Conservation (phyloP, 768 basidiomycete genomes). For the Tubosaeta sp. region DNA sequence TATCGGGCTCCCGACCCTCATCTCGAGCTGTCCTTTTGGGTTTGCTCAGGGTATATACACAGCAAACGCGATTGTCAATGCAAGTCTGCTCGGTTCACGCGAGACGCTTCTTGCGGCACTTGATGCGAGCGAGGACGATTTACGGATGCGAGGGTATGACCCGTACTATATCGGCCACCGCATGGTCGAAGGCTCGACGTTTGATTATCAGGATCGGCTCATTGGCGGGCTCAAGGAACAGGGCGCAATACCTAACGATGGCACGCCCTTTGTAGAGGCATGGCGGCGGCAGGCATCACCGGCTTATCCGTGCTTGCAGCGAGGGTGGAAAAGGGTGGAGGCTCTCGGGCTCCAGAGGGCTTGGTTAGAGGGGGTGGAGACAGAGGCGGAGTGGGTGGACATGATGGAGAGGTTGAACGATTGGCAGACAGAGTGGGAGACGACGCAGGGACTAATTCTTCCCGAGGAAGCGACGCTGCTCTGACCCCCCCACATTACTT, state of each 20-base stretch:
- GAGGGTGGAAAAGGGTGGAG: conserved; percentile 45
- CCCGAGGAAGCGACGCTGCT: conserved; percentile 2
- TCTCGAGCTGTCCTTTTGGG: conserved; percentile 35
- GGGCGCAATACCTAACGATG: conserved; percentile 25
- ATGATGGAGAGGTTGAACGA: conserved; percentile 44
- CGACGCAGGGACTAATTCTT: conserved; percentile 16
- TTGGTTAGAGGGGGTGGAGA: conserved; percentile 48
- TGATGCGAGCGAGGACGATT: conserved; percentile 15
- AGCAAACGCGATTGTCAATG: conserved; percentile 42
- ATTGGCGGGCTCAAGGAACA: conserved; percentile 9
- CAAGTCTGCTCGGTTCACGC: conserved; percentile 38
- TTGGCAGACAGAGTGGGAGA: conserved; percentile 55
- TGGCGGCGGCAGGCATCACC: conserved; percentile 44
- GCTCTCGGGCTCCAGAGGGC: conserved; percentile 33
- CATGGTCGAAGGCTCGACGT: conserved; percentile 11
- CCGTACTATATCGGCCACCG: conserved; percentile 47
- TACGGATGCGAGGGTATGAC: conserved; percentile 38
- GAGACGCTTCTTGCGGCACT: conserved; percentile 6
- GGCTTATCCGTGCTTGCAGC: conserved; percentile 32
- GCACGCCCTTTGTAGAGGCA: conserved; percentile 43
- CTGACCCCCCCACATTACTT: background rate
- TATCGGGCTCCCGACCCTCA: conserved; percentile 47
- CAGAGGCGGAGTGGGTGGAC: conserved; percentile 48
- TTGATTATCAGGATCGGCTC: conserved; percentile 40
- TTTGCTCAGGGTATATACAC: conserved; percentile 43